phyloP scores from a whole-genome alignment of 2,329 filamentous ascomycete species.

The Pseudopyricularia javanii region DNA sequence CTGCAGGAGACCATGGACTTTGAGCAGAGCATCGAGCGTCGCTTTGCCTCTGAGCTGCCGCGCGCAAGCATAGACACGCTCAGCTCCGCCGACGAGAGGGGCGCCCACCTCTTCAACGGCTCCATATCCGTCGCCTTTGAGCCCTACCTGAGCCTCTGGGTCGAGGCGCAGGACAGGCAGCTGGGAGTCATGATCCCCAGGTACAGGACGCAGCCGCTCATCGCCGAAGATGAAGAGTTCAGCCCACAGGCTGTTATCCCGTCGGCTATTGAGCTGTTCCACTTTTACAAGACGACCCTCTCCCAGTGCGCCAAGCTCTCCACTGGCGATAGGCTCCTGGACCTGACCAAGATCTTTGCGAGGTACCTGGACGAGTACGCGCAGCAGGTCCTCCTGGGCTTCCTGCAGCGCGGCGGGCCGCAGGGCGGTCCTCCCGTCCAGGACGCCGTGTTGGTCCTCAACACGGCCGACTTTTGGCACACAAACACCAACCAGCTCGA shows the following conservation, averaged over 20 bases:
- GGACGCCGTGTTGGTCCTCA: slow-evolving; percentile 75
- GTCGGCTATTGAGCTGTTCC: slow-evolving; percentile 92
- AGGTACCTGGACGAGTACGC: slow-evolving; percentile 95
- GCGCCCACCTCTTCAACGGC: slow-evolving; percentile 65
- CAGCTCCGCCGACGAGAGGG: slow-evolving; percentile 44
- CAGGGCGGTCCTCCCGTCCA: slow-evolving; percentile 40
- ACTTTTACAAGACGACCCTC: slow-evolving; percentile 86
- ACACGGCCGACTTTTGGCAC: slow-evolving; percentile 97
- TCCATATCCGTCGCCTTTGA: slow-evolving; percentile 95
- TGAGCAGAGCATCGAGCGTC: slow-evolving; percentile 78
- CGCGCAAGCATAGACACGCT: slow-evolving; percentile 84
- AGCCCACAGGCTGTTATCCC: slow-evolving; percentile 78
- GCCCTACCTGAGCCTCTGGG: slow-evolving; percentile 88
- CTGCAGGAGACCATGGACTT: slow-evolving; percentile 95
- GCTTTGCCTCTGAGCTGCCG: slow-evolving; percentile 48
- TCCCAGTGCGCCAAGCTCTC: slow-evolving; percentile 95
- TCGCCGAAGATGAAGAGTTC: slow-evolving; percentile 82
- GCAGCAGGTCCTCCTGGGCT: slow-evolving; percentile 75
- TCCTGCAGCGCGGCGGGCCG: slow-evolving; percentile 32
- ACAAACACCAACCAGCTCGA: slow-evolving; percentile 79
- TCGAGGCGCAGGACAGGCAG: slow-evolving; percentile 88
- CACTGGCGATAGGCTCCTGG: slow-evolving; percentile 73
- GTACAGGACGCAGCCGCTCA: slow-evolving; percentile 72
- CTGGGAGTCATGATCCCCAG: slow-evolving; percentile 73
- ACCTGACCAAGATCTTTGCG: slow-evolving; percentile 73